Percentiles rank a stretch among this genome's conserved stretches.
phyloP scores from a whole-genome alignment of 345 rosid genomes.

The Eucalyptus caleyi region DNA sequence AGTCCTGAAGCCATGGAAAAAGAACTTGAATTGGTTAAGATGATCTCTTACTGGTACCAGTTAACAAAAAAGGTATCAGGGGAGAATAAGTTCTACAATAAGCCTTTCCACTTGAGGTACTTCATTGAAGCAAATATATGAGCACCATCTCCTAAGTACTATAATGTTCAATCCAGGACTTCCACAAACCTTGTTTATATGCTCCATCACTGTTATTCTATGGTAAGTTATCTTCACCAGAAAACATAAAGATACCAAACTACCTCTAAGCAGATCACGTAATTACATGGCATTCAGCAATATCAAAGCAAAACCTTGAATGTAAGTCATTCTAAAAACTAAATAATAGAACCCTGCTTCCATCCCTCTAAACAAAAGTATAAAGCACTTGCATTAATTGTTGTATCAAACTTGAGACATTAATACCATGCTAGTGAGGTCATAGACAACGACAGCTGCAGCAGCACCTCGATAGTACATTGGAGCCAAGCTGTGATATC shows the following conservation, averaged over 20 bases:
- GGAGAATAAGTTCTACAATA: not conserved
- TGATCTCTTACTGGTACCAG: not conserved
- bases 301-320: not conserved
- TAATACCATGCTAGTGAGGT: constrained; percentile 59
- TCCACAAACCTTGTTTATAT: not conserved
- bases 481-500: constrained; percentile 82
- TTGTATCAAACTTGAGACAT: not conserved
- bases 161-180: not conserved
- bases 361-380: not conserved
- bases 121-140: not conserved
- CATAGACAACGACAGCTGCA: constrained; percentile 73
- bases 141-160: not conserved
- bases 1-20: constrained; percentile 22
- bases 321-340: not conserved
- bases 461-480: constrained; percentile 87
- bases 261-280: not conserved
- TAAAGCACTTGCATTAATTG: not conserved
- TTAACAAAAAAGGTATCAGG: not conserved
- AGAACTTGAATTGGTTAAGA: not conserved
- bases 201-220: not conserved
- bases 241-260: not conserved
- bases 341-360: not conserved
- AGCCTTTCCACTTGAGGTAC: not conserved
- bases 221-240: not conserved
- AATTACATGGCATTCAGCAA: not conserved